Percentiles rank a stretch among this genome's conserved stretches.
phyloP scores from a whole-genome alignment of 176 grass and related monocot species.

The Avena atlantica region DNA sequence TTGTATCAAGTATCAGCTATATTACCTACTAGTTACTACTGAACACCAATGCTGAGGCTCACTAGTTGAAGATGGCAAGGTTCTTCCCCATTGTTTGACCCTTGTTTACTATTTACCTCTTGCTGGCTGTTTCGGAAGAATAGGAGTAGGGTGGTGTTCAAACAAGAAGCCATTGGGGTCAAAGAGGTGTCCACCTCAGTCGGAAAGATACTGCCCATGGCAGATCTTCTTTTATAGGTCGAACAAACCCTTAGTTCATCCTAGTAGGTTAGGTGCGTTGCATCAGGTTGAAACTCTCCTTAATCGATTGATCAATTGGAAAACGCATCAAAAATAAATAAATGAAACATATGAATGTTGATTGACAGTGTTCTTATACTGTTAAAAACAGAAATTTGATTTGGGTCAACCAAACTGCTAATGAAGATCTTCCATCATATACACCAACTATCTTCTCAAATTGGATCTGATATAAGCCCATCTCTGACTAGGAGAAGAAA shows the following conservation, averaged over 20 bases:
- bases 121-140: not conserved
- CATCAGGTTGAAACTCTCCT: not conserved
- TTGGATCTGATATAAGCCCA: not conserved
- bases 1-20: constrained; percentile 10
- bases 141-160: not conserved
- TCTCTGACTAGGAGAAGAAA: not conserved
- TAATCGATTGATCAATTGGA: too few relatives aligned
- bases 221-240: too few relatives aligned
- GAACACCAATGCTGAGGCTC: not conserved
- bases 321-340: too few relatives aligned
- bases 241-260: not conserved
- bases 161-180: not conserved
- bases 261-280: not conserved
- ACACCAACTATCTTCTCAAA: not conserved
- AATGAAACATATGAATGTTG: not conserved
- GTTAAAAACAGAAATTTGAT: not conserved
- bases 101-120: not conserved
- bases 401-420: not conserved
- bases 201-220: not conserved
- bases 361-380: not conserved
- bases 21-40: not conserved
- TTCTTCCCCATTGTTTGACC: not conserved
- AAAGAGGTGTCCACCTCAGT: not conserved
- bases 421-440: constrained; percentile 11
- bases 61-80: not conserved